A percentile compares a stretch with the other conserved stretches of the same genome.
phyloP scores from a whole-genome alignment of 345 rosid species.

The Citrus unshiu region DNA sequence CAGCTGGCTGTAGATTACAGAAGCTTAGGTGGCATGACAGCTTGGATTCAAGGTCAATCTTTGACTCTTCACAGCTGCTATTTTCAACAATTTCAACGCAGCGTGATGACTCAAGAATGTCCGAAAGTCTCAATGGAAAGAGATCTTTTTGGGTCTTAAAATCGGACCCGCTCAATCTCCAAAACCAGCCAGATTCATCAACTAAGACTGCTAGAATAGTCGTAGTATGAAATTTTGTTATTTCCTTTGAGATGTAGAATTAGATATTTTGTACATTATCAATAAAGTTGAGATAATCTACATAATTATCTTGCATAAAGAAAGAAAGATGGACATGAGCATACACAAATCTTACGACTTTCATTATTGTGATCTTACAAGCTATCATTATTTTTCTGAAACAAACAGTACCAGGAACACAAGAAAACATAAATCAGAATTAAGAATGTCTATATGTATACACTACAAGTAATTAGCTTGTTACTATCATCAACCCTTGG shows the following conservation, averaged over 20 bases:
- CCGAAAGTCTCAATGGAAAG: background rate
- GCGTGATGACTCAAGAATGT: background rate
- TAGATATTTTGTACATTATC: no score
- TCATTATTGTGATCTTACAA: slow-evolving; percentile 3
- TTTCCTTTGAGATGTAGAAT: background rate
- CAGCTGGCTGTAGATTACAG: no score
- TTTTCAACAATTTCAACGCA: background rate
- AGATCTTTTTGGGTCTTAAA: slow-evolving; percentile 15
- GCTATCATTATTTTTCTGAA: background rate
- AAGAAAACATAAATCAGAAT: no score
- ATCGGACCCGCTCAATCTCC: slow-evolving; percentile 15
- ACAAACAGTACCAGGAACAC: background rate
- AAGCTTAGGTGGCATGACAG: no score
- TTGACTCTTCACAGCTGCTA: no score
- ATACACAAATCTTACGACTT: background rate
- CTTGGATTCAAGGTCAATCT: no score
- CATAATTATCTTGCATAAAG: background rate
- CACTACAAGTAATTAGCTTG: background rate
- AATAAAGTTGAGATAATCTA: background rate
- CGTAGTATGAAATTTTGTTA: background rate
- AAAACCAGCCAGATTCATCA: background rate
- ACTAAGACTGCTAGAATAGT: slow-evolving; percentile 10
- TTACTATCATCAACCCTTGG: background rate
- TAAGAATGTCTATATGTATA: no score
- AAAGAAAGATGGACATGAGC: background rate